Conservation (phyloP, 768 basidiomycete genomes). For the Pisolithus orientalis region DNA sequence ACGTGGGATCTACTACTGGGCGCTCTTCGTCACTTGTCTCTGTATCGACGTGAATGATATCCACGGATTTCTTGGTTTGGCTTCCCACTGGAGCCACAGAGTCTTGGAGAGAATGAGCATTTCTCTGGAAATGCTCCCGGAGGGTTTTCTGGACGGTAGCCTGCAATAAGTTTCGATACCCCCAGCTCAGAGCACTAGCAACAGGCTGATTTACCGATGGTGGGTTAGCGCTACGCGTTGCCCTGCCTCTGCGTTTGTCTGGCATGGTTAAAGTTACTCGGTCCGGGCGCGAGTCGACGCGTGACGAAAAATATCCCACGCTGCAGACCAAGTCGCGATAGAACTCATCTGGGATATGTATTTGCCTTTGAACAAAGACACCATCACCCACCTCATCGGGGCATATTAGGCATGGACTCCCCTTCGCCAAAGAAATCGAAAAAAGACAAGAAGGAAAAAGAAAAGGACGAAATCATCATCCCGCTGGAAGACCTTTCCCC, state of each 20-base stretch:
- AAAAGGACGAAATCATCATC: slow-evolving; percentile 55
- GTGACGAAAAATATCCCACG: slow-evolving; percentile 12
- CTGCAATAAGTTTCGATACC: slow-evolving; percentile 4
- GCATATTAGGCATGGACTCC: slow-evolving; percentile 23
- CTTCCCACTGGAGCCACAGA: neutral
- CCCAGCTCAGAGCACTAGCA: slow-evolving; percentile 7
- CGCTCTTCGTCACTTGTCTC: neutral
- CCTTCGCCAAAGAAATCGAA: slow-evolving; percentile 53
- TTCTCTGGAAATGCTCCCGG: slow-evolving; percentile 18
- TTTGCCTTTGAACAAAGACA: slow-evolving; percentile 3
- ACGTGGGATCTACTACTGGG: neutral
- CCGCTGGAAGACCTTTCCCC: slow-evolving; percentile 82
- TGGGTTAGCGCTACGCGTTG: slow-evolving; percentile 4
- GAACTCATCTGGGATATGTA: neutral
- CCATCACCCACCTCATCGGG: slow-evolving; percentile 15
- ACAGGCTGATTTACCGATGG: slow-evolving; percentile 12
- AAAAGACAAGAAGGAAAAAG: slow-evolving; percentile 63
- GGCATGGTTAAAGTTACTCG: slow-evolving; percentile 11
- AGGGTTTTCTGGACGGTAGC: slow-evolving; percentile 23
- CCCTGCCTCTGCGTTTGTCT: slow-evolving; percentile 19
- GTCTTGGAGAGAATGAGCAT: neutral
- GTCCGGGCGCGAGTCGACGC: slow-evolving; percentile 17
- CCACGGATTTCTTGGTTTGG: neutral
- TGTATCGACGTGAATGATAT: neutral
- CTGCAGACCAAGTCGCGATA: neutral